Conservation (phyloP, 1,284 basidiomycete species). For the Volvariella surrecta region DNA sequence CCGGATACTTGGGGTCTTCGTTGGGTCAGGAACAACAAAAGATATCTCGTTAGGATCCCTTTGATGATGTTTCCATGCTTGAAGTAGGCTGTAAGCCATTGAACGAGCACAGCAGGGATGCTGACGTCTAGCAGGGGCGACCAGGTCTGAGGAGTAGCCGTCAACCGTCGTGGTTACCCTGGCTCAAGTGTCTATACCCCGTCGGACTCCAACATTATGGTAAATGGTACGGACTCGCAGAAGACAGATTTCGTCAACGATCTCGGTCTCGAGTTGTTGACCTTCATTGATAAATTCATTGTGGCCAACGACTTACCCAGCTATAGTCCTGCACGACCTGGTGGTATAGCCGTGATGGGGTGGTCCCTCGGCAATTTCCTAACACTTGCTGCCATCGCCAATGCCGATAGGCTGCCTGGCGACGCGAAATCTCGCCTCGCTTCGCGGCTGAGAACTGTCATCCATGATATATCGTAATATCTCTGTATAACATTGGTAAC, state of each 20-base stretch:
- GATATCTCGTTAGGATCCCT: constrained; percentile 15
- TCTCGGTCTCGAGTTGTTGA: constrained; percentile 22
- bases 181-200: constrained; percentile 14
- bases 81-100: constrained; percentile 26
- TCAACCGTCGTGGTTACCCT: constrained; percentile 19
- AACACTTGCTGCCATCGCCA: constrained; percentile 18
- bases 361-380: constrained; percentile 27
- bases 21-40: constrained; percentile 5
- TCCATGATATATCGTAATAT: constrained; percentile 32
- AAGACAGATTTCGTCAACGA: constrained; percentile 16
- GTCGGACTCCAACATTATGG: constrained; percentile 14
- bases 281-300: constrained; percentile 25
- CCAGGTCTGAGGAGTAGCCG: constrained; percentile 13
- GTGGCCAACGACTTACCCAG: constrained; percentile 18
- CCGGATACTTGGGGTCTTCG: constrained; percentile 9
- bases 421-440: constrained; percentile 13
- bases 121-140: constrained; percentile 9
- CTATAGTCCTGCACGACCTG: constrained; percentile 17
- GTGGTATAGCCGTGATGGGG: constrained; percentile 26
- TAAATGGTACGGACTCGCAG: constrained; percentile 16
- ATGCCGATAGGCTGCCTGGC: constrained; percentile 15
- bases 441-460: constrained; percentile 16
- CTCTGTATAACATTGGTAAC: constrained; percentile 12
- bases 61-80: constrained; percentile 22
- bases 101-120: constrained; percentile 15